Percentiles rank a stretch among this genome's conserved stretches.
These are phyloP conservation scores for Cudoniella acicularis DNA, from an alignment of 495 filamentous ascomycete species.

Conservation along the genomic window DNA sequence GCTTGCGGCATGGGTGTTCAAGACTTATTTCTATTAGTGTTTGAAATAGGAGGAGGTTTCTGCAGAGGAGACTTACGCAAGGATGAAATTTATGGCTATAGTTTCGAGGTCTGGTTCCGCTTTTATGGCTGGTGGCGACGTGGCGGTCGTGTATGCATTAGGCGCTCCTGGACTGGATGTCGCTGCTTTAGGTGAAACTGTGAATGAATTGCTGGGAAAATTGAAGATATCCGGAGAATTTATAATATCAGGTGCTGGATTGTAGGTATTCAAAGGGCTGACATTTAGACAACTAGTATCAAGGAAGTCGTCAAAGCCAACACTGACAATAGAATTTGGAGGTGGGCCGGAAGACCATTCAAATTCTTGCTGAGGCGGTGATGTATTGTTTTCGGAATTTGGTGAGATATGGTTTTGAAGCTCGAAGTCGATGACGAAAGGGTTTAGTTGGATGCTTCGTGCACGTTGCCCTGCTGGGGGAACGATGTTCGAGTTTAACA, in stretches of 20 bases:
- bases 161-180: neutral
- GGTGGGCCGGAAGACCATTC: slow-evolving; percentile 5
- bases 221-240: slow-evolving; percentile 8
- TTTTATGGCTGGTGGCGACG: neutral
- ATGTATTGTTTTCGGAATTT: too few species aligned
- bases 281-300: slow-evolving; percentile 14
- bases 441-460: neutral
- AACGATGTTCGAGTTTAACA: slow-evolving; percentile 7
- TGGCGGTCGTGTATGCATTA: neutral
- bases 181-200: neutral
- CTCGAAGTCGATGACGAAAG: neutral
- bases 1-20: slow-evolving; percentile 46
- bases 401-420: neutral
- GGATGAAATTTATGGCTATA: slow-evolving; percentile 47
- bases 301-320: slow-evolving; percentile 18
- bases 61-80: slow-evolving; percentile 34
- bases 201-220: slow-evolving; percentile 1
- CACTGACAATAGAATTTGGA: slow-evolving; percentile 7
- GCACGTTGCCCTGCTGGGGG: neutral
- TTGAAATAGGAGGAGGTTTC: neutral
- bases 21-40: slow-evolving; percentile 29
- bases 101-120: slow-evolving; percentile 33
- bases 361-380: neutral
- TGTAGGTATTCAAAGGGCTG: neutral
- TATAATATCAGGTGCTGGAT: neutral